Conservation (phyloP, 257 asterid species). For the Datura wrightii region DNA sequence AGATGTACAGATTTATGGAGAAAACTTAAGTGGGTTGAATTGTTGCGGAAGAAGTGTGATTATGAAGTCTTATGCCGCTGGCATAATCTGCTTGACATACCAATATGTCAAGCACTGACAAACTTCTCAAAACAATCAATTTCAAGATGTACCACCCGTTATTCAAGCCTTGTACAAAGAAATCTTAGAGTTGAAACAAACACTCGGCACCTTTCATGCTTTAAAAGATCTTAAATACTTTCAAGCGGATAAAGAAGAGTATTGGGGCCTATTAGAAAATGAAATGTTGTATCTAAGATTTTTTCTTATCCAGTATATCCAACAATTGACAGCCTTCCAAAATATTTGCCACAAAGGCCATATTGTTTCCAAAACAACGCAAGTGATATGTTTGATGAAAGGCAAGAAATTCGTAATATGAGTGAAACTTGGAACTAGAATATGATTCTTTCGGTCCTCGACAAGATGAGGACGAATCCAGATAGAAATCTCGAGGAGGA, state of each 20-base stretch:
- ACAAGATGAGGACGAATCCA: neutral
- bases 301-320: neutral
- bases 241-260: constrained; percentile 10
- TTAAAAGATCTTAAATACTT: neutral
- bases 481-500: neutral
- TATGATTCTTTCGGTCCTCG: neutral
- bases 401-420: neutral
- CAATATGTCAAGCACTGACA: neutral
- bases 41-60: neutral
- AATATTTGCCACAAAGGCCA: neutral
- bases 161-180: neutral
- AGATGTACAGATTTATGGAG: neutral
- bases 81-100: neutral
- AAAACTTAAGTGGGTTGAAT: neutral
- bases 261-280: neutral
- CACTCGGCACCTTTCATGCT: neutral
- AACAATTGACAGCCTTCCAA: neutral
- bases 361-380: neutral
- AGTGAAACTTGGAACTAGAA: neutral
- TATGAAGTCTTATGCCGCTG: neutral
- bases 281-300: neutral
- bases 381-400: neutral
- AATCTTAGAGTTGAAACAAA: neutral
- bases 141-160: neutral
- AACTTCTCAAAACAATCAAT: neutral